Evolutionary conservation across 78 protist genomes (phyloP).

Genomic region (Dictyostelium purpureum): DNA sequence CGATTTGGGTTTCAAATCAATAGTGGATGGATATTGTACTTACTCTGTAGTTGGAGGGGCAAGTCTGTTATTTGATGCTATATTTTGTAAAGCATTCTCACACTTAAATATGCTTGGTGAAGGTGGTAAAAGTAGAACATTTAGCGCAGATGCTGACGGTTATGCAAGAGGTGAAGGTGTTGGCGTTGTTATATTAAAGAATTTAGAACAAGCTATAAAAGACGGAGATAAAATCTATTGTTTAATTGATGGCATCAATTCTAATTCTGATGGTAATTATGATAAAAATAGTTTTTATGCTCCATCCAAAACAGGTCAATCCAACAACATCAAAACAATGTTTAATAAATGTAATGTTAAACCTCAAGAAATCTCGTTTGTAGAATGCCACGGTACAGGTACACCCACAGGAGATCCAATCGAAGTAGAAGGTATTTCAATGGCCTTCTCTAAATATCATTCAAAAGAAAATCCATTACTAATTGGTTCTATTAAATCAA

Average conservation of each 20-base stretch:
- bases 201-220: not conserved
- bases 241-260: slow-evolving; percentile 29
- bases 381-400: slow-evolving; percentile 84
- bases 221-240: slow-evolving; percentile 67
- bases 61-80: not conserved
- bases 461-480: slow-evolving; percentile 1
- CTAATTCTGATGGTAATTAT: slow-evolving; percentile 82
- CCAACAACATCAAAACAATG: not conserved
- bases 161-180: slow-evolving; percentile 90
- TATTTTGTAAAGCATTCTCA: too few species aligned
- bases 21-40: slow-evolving; percentile 10
- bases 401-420: slow-evolving; percentile 79
- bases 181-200: slow-evolving; percentile 24
- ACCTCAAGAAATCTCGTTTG: slow-evolving; percentile 38
- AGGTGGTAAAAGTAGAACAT: slow-evolving; percentile 79
- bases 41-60: slow-evolving; percentile 35
- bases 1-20: not conserved
- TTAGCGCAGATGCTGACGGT: slow-evolving; percentile 89
- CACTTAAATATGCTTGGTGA: slow-evolving; percentile 45
- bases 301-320: not conserved
- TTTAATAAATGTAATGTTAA: not conserved
- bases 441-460: slow-evolving; percentile 28
- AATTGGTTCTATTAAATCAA: not conserved
- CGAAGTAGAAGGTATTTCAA: slow-evolving; percentile 47
- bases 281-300: not conserved